These are phyloP conservation scores for Lipomyces kockii DNA, from an alignment of 805 yeast genomes.

Conservation along the genomic window DNA sequence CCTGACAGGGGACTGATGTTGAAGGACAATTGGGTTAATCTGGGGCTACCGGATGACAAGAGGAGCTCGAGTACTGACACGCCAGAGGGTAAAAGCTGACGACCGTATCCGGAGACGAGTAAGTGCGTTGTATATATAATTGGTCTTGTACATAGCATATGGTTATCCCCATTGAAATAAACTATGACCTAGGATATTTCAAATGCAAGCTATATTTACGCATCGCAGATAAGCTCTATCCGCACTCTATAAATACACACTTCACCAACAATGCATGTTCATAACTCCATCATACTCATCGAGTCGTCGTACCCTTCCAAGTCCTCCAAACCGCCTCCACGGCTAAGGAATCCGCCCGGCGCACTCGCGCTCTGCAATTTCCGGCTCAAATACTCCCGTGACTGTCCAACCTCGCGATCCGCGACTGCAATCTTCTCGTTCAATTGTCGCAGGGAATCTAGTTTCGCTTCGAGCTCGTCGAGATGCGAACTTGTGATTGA, in stretches of 20 bases:
- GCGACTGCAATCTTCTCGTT: slow-evolving; percentile 22
- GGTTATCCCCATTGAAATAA: neutral
- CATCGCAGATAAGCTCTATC: neutral
- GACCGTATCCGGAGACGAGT: neutral
- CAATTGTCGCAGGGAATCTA: slow-evolving; percentile 17
- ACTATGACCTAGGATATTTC: slow-evolving; percentile 2
- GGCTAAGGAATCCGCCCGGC: neutral
- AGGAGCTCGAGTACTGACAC: slow-evolving; percentile 19
- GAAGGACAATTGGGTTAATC: slow-evolving; percentile 59
- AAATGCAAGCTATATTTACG: slow-evolving; percentile 1
- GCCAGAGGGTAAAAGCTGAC: neutral
- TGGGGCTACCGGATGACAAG: slow-evolving; percentile 64
- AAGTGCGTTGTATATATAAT: no score
- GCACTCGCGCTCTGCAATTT: slow-evolving; percentile 1
- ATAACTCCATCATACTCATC: neutral
- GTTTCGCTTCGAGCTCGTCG: slow-evolving; percentile 13
- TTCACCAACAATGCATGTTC: neutral
- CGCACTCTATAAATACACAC: neutral
- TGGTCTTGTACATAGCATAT: neutral
- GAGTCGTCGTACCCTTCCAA: slow-evolving; percentile 1
- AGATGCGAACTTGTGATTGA: slow-evolving; percentile 16
- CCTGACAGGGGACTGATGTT: slow-evolving; percentile 56
- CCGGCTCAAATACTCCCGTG: slow-evolving; percentile 24
- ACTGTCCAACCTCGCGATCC: slow-evolving; percentile 29
- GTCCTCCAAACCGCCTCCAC: neutral